Base-by-base conservation (phyloP, 345 rosid species). In the Populus simonii region DNA sequence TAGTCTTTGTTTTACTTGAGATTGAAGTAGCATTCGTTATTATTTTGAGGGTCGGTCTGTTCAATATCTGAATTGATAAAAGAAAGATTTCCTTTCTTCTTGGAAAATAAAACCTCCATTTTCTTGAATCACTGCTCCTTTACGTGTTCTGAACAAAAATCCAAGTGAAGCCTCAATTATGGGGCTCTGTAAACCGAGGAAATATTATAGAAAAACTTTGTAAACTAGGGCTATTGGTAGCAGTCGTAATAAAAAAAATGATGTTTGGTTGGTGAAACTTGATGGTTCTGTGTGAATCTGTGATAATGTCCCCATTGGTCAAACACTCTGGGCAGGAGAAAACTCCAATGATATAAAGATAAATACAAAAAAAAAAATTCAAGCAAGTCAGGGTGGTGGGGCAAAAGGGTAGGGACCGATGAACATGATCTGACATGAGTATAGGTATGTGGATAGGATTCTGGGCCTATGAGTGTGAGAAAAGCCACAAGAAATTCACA, bases 11-110 rank as follows among this genome's bases (percentile, higher is more conserved):
- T 73, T 33, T 76, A 73, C 86, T 83, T 81, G 70, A 81, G 85
- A 80, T 74, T 86, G 80, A 86, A 86, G 86, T 22, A 76, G 79
- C 80, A 72, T 83, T 80, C 78, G 69, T 71, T 79, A 71, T 63
- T 78, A 69, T 67, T 80, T 73, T 63, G 53, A 49, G 72, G 53
- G 80, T 76, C 38, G 15, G 71, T 31, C 41, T 77, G 74, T 72
- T 69, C 79, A 83, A 72, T 79, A 69, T 82, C 75, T 66, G 72
- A 55, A 79, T 72, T 78, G 76, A 74, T 70, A 33, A 29, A 59
- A 23, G 22, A 53, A 47, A 51, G 36, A 43, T 8, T 66, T 74
- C 63, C 80, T 82, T 77, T 84, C 79, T 66, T 41, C 41, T 22
- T 35, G 25, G 27, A 3, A 79, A 23, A 71, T 18, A 53, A 70